Base-by-base conservation (phyloP, 75 land plant genomes). In the Sequoiadendron giganteum region DNA sequence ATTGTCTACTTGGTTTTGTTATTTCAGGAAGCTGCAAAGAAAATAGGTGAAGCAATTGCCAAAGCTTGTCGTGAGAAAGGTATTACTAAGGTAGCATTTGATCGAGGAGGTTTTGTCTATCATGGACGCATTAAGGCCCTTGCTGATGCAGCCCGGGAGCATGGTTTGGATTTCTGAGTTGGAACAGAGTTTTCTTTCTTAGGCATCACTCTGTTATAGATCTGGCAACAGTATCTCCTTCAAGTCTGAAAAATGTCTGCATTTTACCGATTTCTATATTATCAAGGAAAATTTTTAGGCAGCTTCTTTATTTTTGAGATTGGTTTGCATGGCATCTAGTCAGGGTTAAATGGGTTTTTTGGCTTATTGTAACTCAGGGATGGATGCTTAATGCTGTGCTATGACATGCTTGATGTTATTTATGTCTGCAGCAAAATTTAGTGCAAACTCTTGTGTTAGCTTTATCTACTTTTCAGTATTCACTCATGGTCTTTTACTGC, bases 51-150 rank as follows among this genome's bases (percentile, higher is more conserved):
- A 89, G 86, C 88, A 13, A 95, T 97, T 90, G 99, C 96, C 45
- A 97, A 96, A 87, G 25, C 90, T 2, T 97, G 97, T 88, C 79
- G 95, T 65, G 97, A 94, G 86, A 97, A 95, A 88, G 99, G 99
- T 68, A 97, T 97, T 73, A 96, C 93, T 61, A 93, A 94, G 88
- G 97, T 97, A n/a, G 96, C 94, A 13, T 97, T 97, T 86, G 99
- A 97, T 84, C 85, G 99, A 90, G 99, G 99, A 70, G 99, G 97
- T 85, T 97, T 95, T 78, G 92, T 93, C 0, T 97, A 97, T 90
- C 99, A 96, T 88, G 99, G 99, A 68, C 95, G 97, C 58, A 89
- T 97, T 81, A 85, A 97, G 91, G 99, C 99, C 43, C 90, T 97
- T 48, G 99, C 99, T 38, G 93, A 94, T 89, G 90, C 97, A 36